These are phyloP conservation scores for Paecilomyces sp. DNA, from an alignment of 2,329 filamentous ascomycete species.

Conservation along the genomic window DNA sequence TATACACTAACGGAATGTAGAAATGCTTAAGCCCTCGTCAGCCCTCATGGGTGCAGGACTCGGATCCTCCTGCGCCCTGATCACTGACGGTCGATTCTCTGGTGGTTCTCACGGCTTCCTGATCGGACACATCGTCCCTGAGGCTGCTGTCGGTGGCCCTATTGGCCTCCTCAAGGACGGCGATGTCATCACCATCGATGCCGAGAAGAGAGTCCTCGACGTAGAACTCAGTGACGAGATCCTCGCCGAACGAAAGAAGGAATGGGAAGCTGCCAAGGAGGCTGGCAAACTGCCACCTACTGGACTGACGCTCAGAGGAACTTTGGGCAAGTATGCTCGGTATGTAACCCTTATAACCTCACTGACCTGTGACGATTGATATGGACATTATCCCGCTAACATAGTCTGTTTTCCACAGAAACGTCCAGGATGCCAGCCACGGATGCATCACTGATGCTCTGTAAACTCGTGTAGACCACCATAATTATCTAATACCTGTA, in stretches of 20 bases:
- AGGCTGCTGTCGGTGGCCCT: conserved; percentile 77
- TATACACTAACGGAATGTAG: conserved; percentile 52
- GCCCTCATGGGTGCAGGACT: conserved; percentile 69
- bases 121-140: conserved; percentile 81
- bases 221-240: conserved; percentile 61
- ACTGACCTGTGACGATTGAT: background rate
- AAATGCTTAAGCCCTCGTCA: conserved; percentile 66
- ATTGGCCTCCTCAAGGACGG: conserved; percentile 78
- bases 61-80: conserved; percentile 61
- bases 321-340: conserved; percentile 62
- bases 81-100: conserved; percentile 57
- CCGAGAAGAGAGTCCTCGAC: conserved; percentile 61
- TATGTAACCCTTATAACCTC: conserved; percentile 11
- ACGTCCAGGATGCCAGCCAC: conserved; percentile 40
- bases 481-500: background rate
- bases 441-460: conserved; percentile 41
- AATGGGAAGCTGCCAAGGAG: conserved; percentile 48
- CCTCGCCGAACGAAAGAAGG: conserved; percentile 49
- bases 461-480: background rate
- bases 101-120: conserved; percentile 81
- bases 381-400: background rate
- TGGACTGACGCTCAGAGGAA: conserved; percentile 53
- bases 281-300: conserved; percentile 42
- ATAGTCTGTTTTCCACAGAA: conserved; percentile 11
- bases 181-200: conserved; percentile 74